phyloP scores from a whole-genome alignment of 148 eudicot species.

The Pharnaceum exiguum region DNA sequence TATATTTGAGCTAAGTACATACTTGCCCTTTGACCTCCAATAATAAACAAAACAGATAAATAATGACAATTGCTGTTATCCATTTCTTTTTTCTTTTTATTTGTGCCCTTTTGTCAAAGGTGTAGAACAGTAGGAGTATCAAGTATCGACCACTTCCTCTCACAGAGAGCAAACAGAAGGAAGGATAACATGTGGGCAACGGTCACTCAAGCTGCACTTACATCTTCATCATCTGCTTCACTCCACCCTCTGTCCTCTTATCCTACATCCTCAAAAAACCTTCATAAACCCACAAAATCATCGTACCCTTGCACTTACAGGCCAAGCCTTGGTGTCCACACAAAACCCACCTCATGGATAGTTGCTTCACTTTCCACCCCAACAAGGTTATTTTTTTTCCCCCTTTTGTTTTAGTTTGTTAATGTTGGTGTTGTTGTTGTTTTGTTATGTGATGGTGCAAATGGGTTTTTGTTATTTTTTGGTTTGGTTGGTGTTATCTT shows the following conservation, averaged over 20 bases:
- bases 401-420: neutral
- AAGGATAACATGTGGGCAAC: conserved; percentile 64
- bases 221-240: conserved; percentile 28
- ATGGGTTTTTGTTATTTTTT: conserved; percentile 1
- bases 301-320: conserved; percentile 30
- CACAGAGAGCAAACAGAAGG: neutral
- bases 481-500: neutral
- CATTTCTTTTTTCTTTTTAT: too few relatives aligned
- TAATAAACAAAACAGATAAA: too few relatives aligned
- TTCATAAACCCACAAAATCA: conserved; percentile 16
- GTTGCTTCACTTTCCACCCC: conserved; percentile 32
- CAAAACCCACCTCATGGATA: conserved; percentile 23
- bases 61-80: too few relatives aligned
- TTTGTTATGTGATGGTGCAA: neutral
- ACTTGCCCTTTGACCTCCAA: too few relatives aligned
- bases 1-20: too few relatives aligned
- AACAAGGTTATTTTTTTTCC: conserved; percentile 23
- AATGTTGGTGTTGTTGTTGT: neutral
- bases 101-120: too few relatives aligned
- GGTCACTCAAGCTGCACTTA: conserved; percentile 25
- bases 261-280: conserved; percentile 10
- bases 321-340: conserved; percentile 21
- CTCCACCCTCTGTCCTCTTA: conserved; percentile 10
- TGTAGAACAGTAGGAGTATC: too few relatives aligned
- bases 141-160: too few relatives aligned